Conservation (phyloP, 2,329 filamentous ascomycete species). For the Sclerotinia spermophila region DNA sequence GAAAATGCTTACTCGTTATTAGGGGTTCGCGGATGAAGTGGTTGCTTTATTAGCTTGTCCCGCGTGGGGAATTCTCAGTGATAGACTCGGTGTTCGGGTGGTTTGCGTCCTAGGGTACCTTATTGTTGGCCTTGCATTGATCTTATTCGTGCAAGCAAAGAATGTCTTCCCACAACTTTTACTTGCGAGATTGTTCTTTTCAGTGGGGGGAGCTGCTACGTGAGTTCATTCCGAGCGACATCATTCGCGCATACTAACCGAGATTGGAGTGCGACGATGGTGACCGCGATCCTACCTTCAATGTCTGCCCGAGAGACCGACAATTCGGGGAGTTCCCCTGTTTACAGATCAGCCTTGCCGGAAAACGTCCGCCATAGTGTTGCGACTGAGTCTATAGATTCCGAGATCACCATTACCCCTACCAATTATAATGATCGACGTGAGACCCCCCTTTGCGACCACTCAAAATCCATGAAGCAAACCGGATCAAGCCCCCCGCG, state of each 20-base stretch:
- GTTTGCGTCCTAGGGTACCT: slow-evolving; percentile 75
- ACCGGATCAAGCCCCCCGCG: slow-evolving; percentile 49
- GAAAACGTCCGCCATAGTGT: slow-evolving; percentile 49
- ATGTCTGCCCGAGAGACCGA: slow-evolving; percentile 47
- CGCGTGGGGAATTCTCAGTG: slow-evolving; percentile 72
- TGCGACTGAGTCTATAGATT: slow-evolving; percentile 65
- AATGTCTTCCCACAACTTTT: slow-evolving; percentile 89
- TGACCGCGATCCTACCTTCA: slow-evolving; percentile 85
- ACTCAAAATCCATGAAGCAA: slow-evolving; percentile 21
- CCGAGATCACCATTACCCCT: slow-evolving; percentile 72
- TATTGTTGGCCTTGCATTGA: slow-evolving; percentile 73
- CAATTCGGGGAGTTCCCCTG: slow-evolving; percentile 27
- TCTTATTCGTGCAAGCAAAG: slow-evolving; percentile 77
- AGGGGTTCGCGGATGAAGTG: slow-evolving; percentile 77
- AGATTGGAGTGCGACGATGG: slow-evolving; percentile 72
- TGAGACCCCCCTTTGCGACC: slow-evolving; percentile 15
- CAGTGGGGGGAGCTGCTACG: slow-evolving; percentile 85
- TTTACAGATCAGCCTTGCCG: slow-evolving; percentile 22
- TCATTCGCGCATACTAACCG: slow-evolving; percentile 16
- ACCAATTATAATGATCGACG: slow-evolving; percentile 44
- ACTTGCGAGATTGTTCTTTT: slow-evolving; percentile 81
- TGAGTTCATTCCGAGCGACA: slow-evolving; percentile 41
- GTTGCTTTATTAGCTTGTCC: slow-evolving; percentile 79
- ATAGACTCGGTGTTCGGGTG: slow-evolving; percentile 70
- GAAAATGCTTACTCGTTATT: slow-evolving; percentile 14